Base-by-base conservation (phyloP, 2,329 filamentous ascomycete genomes). In the Sporothrix dimorphospora region DNA sequence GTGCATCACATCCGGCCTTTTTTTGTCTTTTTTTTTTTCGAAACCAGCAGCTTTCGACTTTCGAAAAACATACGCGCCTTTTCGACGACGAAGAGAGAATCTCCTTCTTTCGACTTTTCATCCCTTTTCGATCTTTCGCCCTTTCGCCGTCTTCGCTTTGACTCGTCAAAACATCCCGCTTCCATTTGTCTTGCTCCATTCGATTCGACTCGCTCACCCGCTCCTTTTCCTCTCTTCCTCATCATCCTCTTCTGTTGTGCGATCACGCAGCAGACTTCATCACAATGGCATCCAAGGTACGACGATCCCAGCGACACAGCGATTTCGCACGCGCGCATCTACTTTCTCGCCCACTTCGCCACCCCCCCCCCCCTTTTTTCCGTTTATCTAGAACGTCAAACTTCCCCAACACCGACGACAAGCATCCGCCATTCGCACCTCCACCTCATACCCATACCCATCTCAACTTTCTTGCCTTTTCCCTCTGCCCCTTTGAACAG, bases 251-350 rank as follows among this genome's bases (percentile, higher is more conserved):
- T 66, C 45, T 38, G 65, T 30, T 27, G 69, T 45, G 47, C 34
- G 57, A 45, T 61, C 30, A 24, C 51, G 51, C 49, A 57, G 27
- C 24, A 57, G 42, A 61, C 47, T 59, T 24, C 42, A 4, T 71
- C 24, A 49, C 72, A 34, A 73, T 73, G 72, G 72, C 72, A 70
- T 68, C 72, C 67, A 73, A 73, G 72, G 72, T 73, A 73, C 70
- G 67, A 55, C 70, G 11, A 42, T 16, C 1, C 1, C 53, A 40
- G 14, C 67, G 34, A 30, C 14, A 12, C 40, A 6, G 24, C 40
- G 19, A 21, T 51, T 40, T 12, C 27, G 42, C 65, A 8, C 42
- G 19, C 45, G 34, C 57, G 55, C 34, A 11, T 47, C 21, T 66
- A 3, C 40, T 51, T 55, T 30, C 30, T 27, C 45, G 38, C 59